Conservation (phyloP, 495 filamentous ascomycete genomes). For the Tirmania nivea region DNA sequence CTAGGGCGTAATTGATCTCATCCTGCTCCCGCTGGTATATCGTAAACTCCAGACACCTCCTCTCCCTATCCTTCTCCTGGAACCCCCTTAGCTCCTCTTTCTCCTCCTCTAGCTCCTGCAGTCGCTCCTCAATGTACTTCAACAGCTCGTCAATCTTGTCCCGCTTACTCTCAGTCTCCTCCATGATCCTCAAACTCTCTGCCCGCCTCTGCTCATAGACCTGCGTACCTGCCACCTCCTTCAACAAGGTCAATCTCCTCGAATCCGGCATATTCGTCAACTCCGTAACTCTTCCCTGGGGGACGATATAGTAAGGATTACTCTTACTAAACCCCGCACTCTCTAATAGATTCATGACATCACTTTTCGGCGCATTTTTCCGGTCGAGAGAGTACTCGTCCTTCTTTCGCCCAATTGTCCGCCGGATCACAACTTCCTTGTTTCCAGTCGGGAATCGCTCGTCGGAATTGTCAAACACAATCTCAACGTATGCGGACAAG, state of each 20-base stretch:
- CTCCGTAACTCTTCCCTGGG: slow-evolving; percentile 84
- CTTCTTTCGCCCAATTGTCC: slow-evolving; percentile 93
- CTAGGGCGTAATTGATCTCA: slow-evolving; percentile 50
- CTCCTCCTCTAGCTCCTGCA: slow-evolving; percentile 82
- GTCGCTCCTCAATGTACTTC: slow-evolving; percentile 70
- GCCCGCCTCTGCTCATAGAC: slow-evolving; percentile 81
- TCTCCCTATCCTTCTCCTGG: slow-evolving; percentile 86
- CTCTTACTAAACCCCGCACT: slow-evolving; percentile 90
- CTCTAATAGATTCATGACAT: slow-evolving; percentile 90
- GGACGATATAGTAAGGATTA: slow-evolving; percentile 98
- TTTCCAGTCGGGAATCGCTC: slow-evolving; percentile 90
- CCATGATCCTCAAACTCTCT: slow-evolving; percentile 91
- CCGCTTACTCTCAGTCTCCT: slow-evolving; percentile 83
- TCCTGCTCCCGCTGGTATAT: slow-evolving; percentile 79
- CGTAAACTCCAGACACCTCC: slow-evolving; percentile 79
- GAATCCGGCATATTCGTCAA: slow-evolving; percentile 97
- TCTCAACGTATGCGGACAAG: slow-evolving; percentile 97
- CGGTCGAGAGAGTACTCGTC: slow-evolving; percentile 94
- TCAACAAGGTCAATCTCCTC: slow-evolving; percentile 68
- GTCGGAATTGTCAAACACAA: slow-evolving; percentile 95
- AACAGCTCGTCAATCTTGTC: slow-evolving; percentile 83
- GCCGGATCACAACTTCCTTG: slow-evolving; percentile 67
- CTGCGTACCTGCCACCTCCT: slow-evolving; percentile 92
- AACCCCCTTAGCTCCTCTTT: slow-evolving; percentile 84
- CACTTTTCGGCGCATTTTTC: slow-evolving; percentile 83